These are phyloP conservation scores for Aethionema arabicum DNA, from an alignment of 345 rosid genomes.

Conservation along the genomic window DNA sequence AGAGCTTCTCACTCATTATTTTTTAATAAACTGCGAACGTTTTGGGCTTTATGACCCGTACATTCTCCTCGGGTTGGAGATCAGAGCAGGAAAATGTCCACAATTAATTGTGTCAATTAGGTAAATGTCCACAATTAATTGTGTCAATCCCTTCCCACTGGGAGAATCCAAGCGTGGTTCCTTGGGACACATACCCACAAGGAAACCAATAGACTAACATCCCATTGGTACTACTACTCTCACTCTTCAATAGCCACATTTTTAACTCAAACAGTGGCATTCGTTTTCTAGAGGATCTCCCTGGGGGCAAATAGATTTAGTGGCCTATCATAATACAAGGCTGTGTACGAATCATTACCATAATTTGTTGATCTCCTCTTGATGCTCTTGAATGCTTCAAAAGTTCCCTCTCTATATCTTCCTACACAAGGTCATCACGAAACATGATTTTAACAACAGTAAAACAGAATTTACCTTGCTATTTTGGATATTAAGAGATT, in stretches of 20 bases:
- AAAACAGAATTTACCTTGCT: background rate
- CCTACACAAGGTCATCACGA: conserved; percentile 43
- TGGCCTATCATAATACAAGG: background rate
- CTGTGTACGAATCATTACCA: conserved; percentile 47
- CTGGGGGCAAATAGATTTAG: background rate
- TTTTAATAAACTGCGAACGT: too few species aligned
- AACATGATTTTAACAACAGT: background rate
- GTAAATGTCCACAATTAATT: too few species aligned
- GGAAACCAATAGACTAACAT: too few species aligned
- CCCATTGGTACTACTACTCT: background rate
- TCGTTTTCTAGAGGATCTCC: background rate
- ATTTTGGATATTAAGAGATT: background rate
- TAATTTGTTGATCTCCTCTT: conserved; percentile 81
- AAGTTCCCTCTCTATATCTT: conserved; percentile 85
- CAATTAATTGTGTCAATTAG: too few species aligned
- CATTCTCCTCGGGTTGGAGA: too few species aligned
- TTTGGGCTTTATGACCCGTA: too few species aligned
- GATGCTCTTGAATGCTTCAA: conserved; percentile 65
- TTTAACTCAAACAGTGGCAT: background rate
- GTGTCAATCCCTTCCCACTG: too few species aligned
- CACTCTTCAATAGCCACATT: background rate
- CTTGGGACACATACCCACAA: too few species aligned
- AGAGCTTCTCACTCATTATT: background rate
- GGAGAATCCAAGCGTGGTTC: too few species aligned
- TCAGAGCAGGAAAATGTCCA: too few species aligned